Percentiles rank a stretch among this genome's conserved stretches.
These are phyloP conservation scores for Rugosomyces carneus DNA, from an alignment of 1,284 basidiomycete species.

Conservation along the genomic window DNA sequence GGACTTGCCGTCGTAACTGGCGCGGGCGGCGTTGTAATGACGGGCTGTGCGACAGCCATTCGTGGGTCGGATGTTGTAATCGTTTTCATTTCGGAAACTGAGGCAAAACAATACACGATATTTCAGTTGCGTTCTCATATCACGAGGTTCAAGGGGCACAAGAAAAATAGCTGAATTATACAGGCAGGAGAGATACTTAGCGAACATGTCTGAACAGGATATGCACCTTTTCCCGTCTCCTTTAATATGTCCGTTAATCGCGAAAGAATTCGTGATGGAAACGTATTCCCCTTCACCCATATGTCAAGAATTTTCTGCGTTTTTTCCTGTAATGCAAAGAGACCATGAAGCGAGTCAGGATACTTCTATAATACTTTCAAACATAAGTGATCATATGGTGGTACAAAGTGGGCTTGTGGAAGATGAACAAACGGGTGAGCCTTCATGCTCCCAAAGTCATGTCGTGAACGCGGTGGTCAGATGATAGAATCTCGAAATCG, in stretches of 20 bases:
- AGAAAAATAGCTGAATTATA: constrained; percentile 55
- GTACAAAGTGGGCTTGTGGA: constrained; percentile 8
- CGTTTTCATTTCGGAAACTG: constrained; percentile 51
- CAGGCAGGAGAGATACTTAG: constrained; percentile 67
- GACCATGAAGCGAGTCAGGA: constrained; percentile 33
- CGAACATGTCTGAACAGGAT: constrained; percentile 61
- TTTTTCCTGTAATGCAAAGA: constrained; percentile 72
- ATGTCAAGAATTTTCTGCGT: constrained; percentile 92
- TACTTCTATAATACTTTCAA: constrained; percentile 23
- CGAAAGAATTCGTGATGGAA: constrained; percentile 64
- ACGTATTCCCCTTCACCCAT: constrained; percentile 85
- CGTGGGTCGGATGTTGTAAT: constrained; percentile 37
- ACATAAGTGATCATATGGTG: constrained; percentile 15
- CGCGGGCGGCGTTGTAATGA: constrained; percentile 22
- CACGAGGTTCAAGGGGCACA: constrained; percentile 30
- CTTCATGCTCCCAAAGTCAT: background rate
- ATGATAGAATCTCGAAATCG: no score
- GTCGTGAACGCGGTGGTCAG: constrained; percentile 1
- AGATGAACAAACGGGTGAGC: constrained; percentile 1
- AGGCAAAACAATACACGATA: constrained; percentile 47
- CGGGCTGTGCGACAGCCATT: constrained; percentile 25
- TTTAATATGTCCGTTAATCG: constrained; percentile 62
- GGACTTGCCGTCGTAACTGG: constrained; percentile 24
- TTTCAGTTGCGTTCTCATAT: constrained; percentile 67
- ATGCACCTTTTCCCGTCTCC: constrained; percentile 75